These are phyloP conservation scores for Camillea tinctor DNA, from an alignment of 2,329 filamentous ascomycete species.

Conservation along the genomic window DNA sequence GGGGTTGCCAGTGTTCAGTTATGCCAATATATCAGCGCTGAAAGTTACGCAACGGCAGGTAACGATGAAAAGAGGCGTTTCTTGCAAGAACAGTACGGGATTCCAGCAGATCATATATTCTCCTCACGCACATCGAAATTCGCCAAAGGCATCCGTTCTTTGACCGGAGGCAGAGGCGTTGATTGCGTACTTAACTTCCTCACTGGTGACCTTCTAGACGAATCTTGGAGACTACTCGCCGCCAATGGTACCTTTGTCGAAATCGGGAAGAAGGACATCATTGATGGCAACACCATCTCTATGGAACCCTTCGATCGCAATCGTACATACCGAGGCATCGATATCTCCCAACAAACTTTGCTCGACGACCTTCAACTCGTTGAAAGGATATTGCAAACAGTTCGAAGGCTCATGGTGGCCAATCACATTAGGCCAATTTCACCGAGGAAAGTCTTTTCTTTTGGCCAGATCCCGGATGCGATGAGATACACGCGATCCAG, in stretches of 20 bases:
- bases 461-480: too few species aligned
- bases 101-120: slow-evolving; percentile 3
- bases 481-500: too few species aligned
- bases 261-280: slow-evolving; percentile 12
- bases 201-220: slow-evolving; percentile 7
- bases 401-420: too few species aligned
- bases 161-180: slow-evolving; percentile 6
- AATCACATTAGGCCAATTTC: too few species aligned
- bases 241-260: slow-evolving; percentile 5
- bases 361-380: too few species aligned
- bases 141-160: background rate
- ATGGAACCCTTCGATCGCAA: slow-evolving; percentile 12
- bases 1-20: slow-evolving; percentile 16
- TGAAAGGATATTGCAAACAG: too few species aligned
- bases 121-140: slow-evolving; percentile 2
- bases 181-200: slow-evolving; percentile 10
- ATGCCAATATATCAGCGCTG: slow-evolving; percentile 7
- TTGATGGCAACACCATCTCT: slow-evolving; percentile 6
- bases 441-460: too few species aligned
- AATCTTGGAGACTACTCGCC: background rate
- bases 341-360: background rate
- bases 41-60: slow-evolving; percentile 6
- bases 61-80: slow-evolving; percentile 8
- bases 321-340: slow-evolving; percentile 6
- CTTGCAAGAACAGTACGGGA: background rate